Evolutionary conservation across 1,284 basidiomycete genomes (phyloP), one percentile per base, ranked within the genome.

Genomic region (Microbotryum scabiosae): DNA sequence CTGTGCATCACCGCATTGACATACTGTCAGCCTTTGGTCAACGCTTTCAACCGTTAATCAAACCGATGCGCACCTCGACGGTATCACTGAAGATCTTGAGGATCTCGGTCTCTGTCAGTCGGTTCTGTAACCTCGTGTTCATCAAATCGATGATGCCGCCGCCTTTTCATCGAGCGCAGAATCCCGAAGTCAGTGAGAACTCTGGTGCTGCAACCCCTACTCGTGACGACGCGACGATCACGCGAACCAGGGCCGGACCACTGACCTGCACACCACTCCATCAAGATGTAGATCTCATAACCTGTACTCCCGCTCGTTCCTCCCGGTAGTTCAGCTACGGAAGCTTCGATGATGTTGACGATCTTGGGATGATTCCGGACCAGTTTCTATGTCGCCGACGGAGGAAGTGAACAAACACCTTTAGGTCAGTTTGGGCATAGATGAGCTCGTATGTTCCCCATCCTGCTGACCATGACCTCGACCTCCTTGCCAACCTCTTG

Each of bases 91-190:
- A 98, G 73, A 99, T 97, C 75, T 92, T 90, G 54, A 99, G 81
- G 71, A 99, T 97, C 76, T 99, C 96, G 30, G 85, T 82, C 76
- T 98, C 96, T 3, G 89, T 90, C 51, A 98, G 80, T 26, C 96
- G 84, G 75, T 97, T 90, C 55, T 93, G 84, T 46, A 98, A 81
- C 54, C 94, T 83, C 69, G 92, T 85, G 76, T 99, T 99, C 86
- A 99, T 90, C 84, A 98, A 90, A 77, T 98, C 96, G 76, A 99
- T 97, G 70, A 98, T 96, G 46, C 96, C 96, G 28, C 96, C 96
- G 50, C 92, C 89, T 90, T 66, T 21, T 28, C 16, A n/a, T 43
- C 30, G 30, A 32, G 30, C 5, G 1, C 4, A 1, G 44, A 2
- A 36, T n/a, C n/a, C 28, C 14, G 32, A 47, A 36, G 57, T 43